A percentile compares a stretch with the other conserved stretches of the same genome.
Evolutionary conservation across 2,329 filamentous ascomycete genomes (phyloP).

Genomic region (Akanthomyces uredinophilus): DNA sequence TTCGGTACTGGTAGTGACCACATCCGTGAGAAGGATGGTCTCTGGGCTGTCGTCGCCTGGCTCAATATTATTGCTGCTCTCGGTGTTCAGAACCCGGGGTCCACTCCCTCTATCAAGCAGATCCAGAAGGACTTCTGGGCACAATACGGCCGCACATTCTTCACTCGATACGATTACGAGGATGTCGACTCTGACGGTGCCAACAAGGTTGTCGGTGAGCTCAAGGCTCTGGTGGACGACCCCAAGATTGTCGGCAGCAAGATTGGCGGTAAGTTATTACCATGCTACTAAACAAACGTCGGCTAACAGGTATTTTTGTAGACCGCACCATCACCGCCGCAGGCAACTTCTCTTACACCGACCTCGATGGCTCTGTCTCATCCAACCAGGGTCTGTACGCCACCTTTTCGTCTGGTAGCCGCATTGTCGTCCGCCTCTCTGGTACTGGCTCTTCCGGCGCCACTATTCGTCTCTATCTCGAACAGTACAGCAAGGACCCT

Average conservation of each 20-base stretch:
- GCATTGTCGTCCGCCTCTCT: conserved; percentile 90
- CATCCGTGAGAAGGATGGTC: conserved; percentile 96
- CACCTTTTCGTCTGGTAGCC: conserved; percentile 89
- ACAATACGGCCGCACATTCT: conserved; percentile 94
- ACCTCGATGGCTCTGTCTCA: conserved; percentile 93
- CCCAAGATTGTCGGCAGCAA: conserved; percentile 73
- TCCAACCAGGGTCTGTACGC: conserved; percentile 95
- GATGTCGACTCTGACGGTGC: conserved; percentile 87
- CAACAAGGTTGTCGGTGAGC: conserved; percentile 78
- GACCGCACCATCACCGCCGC: conserved; percentile 80
- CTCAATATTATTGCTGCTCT: conserved; percentile 97
- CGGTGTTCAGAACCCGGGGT: conserved; percentile 71
- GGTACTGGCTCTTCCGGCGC: conserved; percentile 93
- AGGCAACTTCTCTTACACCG: conserved; percentile 96
- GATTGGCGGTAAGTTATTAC: conserved; percentile 54
- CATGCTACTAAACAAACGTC: not conserved
- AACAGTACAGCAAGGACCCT: conserved; percentile 84
- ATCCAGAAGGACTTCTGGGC: conserved; percentile 98
- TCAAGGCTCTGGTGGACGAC: conserved; percentile 73
- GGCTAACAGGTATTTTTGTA: conserved; percentile 28
- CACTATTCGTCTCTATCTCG: conserved; percentile 94
- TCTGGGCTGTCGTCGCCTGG: conserved; percentile 97
- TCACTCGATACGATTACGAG: conserved; percentile 98
- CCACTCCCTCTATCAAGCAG: conserved; percentile 86
- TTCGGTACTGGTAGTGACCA: conserved; percentile 98